phyloP scores from a whole-genome alignment of 495 filamentous ascomycete species.

The Polyplosphaeria fusca region DNA sequence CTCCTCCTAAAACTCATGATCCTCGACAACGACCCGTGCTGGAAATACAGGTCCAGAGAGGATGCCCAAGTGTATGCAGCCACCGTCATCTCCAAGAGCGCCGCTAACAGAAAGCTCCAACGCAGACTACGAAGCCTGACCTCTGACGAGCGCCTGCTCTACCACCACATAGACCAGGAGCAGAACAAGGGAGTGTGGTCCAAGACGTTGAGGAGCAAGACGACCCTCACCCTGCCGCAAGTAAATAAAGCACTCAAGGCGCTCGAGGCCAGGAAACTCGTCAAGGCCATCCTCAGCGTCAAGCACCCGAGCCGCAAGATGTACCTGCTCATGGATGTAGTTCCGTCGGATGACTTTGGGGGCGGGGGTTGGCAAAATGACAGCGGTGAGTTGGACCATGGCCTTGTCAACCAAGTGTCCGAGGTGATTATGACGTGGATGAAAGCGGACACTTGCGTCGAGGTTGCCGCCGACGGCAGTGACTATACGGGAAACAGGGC shows the following conservation, averaged over 20 bases:
- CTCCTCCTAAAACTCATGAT: slow-evolving; percentile 31
- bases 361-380: slow-evolving; percentile 94
- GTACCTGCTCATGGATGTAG: slow-evolving; percentile 63
- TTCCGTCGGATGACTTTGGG: slow-evolving; percentile 80
- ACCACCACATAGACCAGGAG: slow-evolving; percentile 77
- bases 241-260: slow-evolving; percentile 72
- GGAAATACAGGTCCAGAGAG: slow-evolving; percentile 23
- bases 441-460: slow-evolving; percentile 58
- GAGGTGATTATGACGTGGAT: slow-evolving; percentile 70
- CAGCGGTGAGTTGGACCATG: slow-evolving; percentile 76
- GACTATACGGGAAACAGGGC: slow-evolving; percentile 8
- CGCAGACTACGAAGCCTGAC: slow-evolving; percentile 28
- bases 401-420: slow-evolving; percentile 72
- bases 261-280: slow-evolving; percentile 79
- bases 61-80: slow-evolving; percentile 30
- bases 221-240: slow-evolving; percentile 74
- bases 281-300: slow-evolving; percentile 68
- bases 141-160: slow-evolving; percentile 74
- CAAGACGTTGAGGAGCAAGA: slow-evolving; percentile 67
- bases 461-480: slow-evolving; percentile 42
- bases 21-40: slow-evolving; percentile 30
- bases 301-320: slow-evolving; percentile 60
- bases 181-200: slow-evolving; percentile 84
- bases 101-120: background rate
- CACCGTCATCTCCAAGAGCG: background rate